Evolutionary conservation across 306 rosid species (phyloP), one percentile per base, ranked within the genome.

Genomic region (Vicia faba): DNA sequence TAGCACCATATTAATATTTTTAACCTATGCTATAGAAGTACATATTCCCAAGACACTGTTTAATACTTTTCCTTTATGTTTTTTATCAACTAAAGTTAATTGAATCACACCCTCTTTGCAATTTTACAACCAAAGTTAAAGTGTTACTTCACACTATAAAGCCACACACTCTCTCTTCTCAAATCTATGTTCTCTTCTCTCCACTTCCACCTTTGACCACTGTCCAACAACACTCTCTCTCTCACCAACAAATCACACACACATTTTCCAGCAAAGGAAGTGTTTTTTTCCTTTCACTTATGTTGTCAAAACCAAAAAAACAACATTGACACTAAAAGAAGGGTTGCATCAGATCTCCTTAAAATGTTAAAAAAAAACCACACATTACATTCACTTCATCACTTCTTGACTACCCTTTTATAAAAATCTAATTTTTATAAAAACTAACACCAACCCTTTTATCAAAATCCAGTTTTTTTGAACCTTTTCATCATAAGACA

Each of bases 171-270:
- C 86, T 71, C 69, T 71, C 82, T 64, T 58, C 70, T 75, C 55
- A 49, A 69, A 5, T 76, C 61, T 84, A 51, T 61, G 70, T 58
- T 68, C 64, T 72, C 70, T 61, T 50, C 63, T 31, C 58, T 38
- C 25, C 66, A 14, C 65, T 59, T 29, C 70, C 68, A 64, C 73
- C 73, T 83, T 83, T 89, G 96, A 89, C 91, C 77, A 55, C 74
- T 76, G 87, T 83, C 84, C 60, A 83, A 69, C 83, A 46, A 43
- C 72, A 51, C 80, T 20, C 57, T 19, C 38, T 33, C 38, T n/a
- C 75, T 61, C 11, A 4, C 50, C 46, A 41, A 12, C 46, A 41
- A 40, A 69, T 5, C 59, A 20, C n/a, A 50, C 56, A 50, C 35
- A 49, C 1, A 74, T 63, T 43, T 80, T 64, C 72, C 64, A 18